phyloP scores from a whole-genome alignment of 805 yeast genomes.

The Clavispora carvajalis region DNA sequence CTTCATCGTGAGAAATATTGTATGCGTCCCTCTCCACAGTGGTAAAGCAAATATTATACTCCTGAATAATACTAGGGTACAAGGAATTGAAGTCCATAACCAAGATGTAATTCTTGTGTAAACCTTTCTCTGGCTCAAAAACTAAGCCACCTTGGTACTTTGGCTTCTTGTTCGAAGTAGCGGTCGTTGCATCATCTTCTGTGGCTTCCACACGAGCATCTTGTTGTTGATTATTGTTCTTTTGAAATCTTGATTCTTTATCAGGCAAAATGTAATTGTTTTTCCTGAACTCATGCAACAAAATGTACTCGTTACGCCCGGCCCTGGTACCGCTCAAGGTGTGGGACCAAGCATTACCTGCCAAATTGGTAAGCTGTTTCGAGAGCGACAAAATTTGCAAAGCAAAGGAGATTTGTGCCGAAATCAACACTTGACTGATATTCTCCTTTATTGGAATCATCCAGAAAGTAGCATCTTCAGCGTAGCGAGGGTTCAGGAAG shows the following conservation, averaged over 20 bases:
- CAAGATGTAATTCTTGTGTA: constrained; percentile 79
- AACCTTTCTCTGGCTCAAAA: constrained; percentile 93
- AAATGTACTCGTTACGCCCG: constrained; percentile 89
- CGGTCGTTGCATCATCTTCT: constrained; percentile 41
- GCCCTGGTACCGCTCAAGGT: constrained; percentile 94
- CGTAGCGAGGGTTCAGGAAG: constrained; percentile 58
- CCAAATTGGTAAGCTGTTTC: constrained; percentile 84
- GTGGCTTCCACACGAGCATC: constrained; percentile 27
- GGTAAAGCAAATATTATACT: constrained; percentile 93
- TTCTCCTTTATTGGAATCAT: constrained; percentile 69
- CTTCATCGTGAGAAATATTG: constrained; percentile 41
- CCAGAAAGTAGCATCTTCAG: constrained; percentile 62
- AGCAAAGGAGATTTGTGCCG: constrained; percentile 74
- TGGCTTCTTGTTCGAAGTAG: constrained; percentile 56
- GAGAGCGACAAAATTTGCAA: constrained; percentile 85
- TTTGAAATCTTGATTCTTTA: constrained; percentile 47
- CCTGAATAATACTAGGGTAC: constrained; percentile 96
- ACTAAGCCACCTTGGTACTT: constrained; percentile 92
- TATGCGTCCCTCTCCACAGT: constrained; percentile 72
- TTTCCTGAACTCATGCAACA: constrained; percentile 84
- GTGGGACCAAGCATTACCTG: constrained; percentile 97
- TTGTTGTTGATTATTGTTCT: constrained; percentile 30
- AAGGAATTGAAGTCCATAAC: constrained; percentile 98
- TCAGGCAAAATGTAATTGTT: constrained; percentile 86
- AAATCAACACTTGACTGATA: constrained; percentile 57